These are phyloP conservation scores for Neltuma alba DNA, from an alignment of 306 rosid species.

Conservation along the genomic window DNA sequence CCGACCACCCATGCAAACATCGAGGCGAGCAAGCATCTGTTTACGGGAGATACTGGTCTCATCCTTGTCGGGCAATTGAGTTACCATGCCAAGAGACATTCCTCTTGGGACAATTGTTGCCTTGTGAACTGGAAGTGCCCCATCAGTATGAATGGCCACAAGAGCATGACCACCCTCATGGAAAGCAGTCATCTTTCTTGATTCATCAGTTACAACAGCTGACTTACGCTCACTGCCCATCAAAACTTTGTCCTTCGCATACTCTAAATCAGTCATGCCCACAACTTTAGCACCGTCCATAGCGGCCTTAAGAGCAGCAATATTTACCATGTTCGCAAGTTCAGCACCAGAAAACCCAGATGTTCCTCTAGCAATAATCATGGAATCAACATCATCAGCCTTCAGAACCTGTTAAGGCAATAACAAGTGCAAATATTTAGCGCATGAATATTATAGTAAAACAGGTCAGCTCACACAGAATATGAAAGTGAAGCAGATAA, in stretches of 20 bases:
- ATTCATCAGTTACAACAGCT: slow-evolving; percentile 72
- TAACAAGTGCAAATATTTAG: background rate
- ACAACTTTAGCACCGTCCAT: slow-evolving; percentile 90
- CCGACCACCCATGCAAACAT: slow-evolving; percentile 89
- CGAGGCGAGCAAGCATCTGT: slow-evolving; percentile 88
- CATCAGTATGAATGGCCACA: slow-evolving; percentile 83
- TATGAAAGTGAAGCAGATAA: background rate
- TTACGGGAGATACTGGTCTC: slow-evolving; percentile 69
- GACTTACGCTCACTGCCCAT: slow-evolving; percentile 98
- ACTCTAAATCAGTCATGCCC: slow-evolving; percentile 82
- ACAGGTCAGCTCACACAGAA: background rate
- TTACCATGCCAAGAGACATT: slow-evolving; percentile 86
- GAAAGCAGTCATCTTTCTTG: slow-evolving; percentile 70
- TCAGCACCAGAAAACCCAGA: slow-evolving; percentile 90
- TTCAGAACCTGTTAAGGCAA: slow-evolving; percentile 56
- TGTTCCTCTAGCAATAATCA: slow-evolving; percentile 80
- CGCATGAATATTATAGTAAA: background rate
- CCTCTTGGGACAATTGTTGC: slow-evolving; percentile 96
- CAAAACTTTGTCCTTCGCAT: slow-evolving; percentile 84
- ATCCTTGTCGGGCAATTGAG: slow-evolving; percentile 75
- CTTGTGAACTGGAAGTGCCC: slow-evolving; percentile 88
- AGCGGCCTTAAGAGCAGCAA: slow-evolving; percentile 91
- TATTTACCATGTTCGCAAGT: slow-evolving; percentile 83
- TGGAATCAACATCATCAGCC: slow-evolving; percentile 76
- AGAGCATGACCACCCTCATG: slow-evolving; percentile 95